These are phyloP conservation scores for Russula foetens DNA, from an alignment of 768 basidiomycete species.

Conservation along the genomic window DNA sequence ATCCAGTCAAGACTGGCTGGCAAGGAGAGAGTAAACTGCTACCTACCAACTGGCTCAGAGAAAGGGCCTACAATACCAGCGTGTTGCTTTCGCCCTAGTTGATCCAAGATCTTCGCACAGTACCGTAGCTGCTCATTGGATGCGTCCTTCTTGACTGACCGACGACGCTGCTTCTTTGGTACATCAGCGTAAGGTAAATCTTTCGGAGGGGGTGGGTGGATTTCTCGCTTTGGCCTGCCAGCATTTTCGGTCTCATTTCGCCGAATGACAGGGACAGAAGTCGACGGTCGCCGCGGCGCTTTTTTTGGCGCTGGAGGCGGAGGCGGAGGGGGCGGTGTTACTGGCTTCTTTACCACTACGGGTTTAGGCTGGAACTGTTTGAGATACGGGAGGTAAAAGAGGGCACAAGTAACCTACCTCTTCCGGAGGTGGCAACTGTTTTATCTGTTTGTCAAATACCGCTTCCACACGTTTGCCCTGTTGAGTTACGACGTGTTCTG, in stretches of 20 bases:
- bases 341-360: conserved; percentile 36
- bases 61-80: conserved; percentile 70
- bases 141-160: conserved; percentile 52
- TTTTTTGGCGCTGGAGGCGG: conserved; percentile 39
- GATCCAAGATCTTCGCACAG: conserved; percentile 65
- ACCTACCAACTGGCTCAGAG: conserved; percentile 89
- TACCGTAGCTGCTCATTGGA: conserved; percentile 82
- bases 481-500: conserved; percentile 68
- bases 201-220: conserved; percentile 91
- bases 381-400: neutral
- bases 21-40: neutral
- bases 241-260: conserved; percentile 58
- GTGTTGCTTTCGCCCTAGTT: conserved; percentile 75
- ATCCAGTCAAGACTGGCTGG: conserved; percentile 1
- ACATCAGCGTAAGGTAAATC: conserved; percentile 78
- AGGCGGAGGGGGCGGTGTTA: conserved; percentile 30
- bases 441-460: conserved; percentile 82
- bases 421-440: conserved; percentile 67
- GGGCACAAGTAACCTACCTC: conserved; percentile 46
- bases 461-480: conserved; percentile 79
- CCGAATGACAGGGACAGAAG: conserved; percentile 75
- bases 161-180: conserved; percentile 60
- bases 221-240: conserved; percentile 93
- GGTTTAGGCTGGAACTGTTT: conserved; percentile 34
- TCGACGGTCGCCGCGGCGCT: conserved; percentile 59